Evolutionary conservation across 2,329 filamentous ascomycete genomes (phyloP), one percentile per base, ranked within the genome.

Genomic region (Aspergillus sp.): DNA sequence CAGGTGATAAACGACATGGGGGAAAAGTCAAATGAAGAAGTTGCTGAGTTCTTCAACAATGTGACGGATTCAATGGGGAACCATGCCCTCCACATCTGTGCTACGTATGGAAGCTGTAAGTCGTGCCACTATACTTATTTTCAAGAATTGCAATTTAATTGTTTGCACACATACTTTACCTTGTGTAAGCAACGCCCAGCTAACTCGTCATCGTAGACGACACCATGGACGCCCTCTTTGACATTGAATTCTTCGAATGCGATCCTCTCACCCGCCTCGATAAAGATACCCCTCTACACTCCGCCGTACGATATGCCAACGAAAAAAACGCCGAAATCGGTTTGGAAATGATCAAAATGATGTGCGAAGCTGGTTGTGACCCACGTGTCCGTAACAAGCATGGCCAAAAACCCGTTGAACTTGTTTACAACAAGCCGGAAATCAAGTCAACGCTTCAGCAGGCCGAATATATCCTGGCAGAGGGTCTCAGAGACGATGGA

Each of bases 61-160:
- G 88, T 90, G 40, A 86, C 81, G 37, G 90, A 93, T 58, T 82
- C 90, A 8, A 77, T 96, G 70, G 93, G 93, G 40, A 90, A 91
- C 69, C 82, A 91, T 62, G 82, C 90, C 29, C 83, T 96, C 65
- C 93, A 97, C 69, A 82, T 96, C 56, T 93, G 90, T 39, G 91
- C 91, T 29, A 77, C 81, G 28, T 83, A 83, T 53, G 93, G 93
- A 57, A 88, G 90, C 70, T 95, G 88, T 91, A 74, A 56, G 84
- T 76, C 5, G 6, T 19, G 2, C 12, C 19, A 19, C 19, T 19
- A 19, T 19, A 19, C 19, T 19, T 19, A 2, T 19, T 19, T 19
- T 19, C 19, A 19, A 19, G 19, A 19, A 19, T 19, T 19, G 19
- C 19, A 19, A 19, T 19, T 19, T 19, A 4, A 2, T 19, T 4